These are phyloP conservation scores for Hygrophila difformis DNA, from an alignment of 257 asterid genomes.

Conservation along the genomic window DNA sequence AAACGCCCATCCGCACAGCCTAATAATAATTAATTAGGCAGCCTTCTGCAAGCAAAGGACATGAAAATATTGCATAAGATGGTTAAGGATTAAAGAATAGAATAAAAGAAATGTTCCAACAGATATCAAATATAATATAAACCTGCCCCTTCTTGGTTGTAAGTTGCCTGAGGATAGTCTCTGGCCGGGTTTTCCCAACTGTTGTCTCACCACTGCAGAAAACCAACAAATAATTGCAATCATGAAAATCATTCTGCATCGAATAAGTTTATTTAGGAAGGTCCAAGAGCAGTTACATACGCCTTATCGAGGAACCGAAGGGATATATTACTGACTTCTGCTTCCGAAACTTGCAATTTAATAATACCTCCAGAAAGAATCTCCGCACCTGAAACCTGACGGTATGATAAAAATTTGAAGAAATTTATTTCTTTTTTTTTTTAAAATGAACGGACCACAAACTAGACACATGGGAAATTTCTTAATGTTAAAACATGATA, in stretches of 20 bases:
- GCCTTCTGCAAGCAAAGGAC: neutral
- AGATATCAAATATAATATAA: neutral
- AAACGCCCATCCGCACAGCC: too few species aligned
- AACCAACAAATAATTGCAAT: slow-evolving; percentile 16
- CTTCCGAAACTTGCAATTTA: slow-evolving; percentile 88
- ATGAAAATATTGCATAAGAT: neutral
- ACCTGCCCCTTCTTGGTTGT: slow-evolving; percentile 99
- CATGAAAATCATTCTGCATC: slow-evolving; percentile 14
- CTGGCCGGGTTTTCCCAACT: slow-evolving; percentile 82
- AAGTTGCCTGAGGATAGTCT: slow-evolving; percentile 93
- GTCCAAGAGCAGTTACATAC: slow-evolving; percentile 37
- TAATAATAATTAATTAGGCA: slow-evolving; percentile 1
- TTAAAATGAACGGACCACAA: too few species aligned
- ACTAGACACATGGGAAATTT: too few species aligned
- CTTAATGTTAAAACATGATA: neutral
- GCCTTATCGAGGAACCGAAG: slow-evolving; percentile 90
- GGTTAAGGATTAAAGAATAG: neutral
- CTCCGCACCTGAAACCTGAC: slow-evolving; percentile 89
- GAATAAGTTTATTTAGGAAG: slow-evolving; percentile 5
- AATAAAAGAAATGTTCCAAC: neutral
- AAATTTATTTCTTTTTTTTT: too few species aligned
- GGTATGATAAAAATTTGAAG: slow-evolving; percentile 1
- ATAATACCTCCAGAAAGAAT: slow-evolving; percentile 94
- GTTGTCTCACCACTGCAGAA: slow-evolving; percentile 82
- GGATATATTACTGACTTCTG: slow-evolving; percentile 80